Conservation (phyloP, 176 grass and related monocot genomes). For the Eleusine coracana region DNA sequence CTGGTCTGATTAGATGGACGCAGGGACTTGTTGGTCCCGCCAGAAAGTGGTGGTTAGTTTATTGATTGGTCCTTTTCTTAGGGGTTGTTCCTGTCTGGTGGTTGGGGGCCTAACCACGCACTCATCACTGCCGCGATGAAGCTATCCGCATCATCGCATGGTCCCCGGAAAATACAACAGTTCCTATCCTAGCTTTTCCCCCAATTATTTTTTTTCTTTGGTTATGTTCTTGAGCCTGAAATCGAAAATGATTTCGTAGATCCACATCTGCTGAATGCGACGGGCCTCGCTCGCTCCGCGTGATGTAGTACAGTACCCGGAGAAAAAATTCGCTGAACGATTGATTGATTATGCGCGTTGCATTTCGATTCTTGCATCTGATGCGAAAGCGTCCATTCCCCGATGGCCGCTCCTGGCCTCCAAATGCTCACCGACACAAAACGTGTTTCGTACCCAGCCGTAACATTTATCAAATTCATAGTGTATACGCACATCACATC, state of each 20-base stretch:
- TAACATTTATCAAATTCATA: too few relatives aligned
- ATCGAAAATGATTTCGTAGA: slow-evolving; percentile 31
- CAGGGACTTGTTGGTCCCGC: not conserved
- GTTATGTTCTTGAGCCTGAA: not conserved
- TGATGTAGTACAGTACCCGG: not conserved
- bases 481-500: slow-evolving; percentile 4
- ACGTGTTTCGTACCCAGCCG: not conserved
- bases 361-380: slow-evolving; percentile 33
- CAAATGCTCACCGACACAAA: slow-evolving; percentile 39
- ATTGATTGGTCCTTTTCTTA: slow-evolving; percentile 42
- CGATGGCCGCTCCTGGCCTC: slow-evolving; percentile 9
- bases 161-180: slow-evolving; percentile 8
- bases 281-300: not conserved
- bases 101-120: slow-evolving; percentile 53
- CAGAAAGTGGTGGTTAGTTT: slow-evolving; percentile 41
- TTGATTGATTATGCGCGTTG: not conserved
- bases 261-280: slow-evolving; percentile 19
- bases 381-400: slow-evolving; percentile 16
- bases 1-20: slow-evolving; percentile 5
- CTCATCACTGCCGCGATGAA: slow-evolving; percentile 37
- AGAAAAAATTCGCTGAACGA: not conserved
- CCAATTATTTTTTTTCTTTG: not conserved
- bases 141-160: slow-evolving; percentile 15
- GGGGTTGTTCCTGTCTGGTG: slow-evolving; percentile 53
- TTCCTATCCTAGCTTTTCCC: not conserved